Base-by-base conservation (phyloP, 2,329 filamentous ascomycete species). In the Xylariaceae sp. region DNA sequence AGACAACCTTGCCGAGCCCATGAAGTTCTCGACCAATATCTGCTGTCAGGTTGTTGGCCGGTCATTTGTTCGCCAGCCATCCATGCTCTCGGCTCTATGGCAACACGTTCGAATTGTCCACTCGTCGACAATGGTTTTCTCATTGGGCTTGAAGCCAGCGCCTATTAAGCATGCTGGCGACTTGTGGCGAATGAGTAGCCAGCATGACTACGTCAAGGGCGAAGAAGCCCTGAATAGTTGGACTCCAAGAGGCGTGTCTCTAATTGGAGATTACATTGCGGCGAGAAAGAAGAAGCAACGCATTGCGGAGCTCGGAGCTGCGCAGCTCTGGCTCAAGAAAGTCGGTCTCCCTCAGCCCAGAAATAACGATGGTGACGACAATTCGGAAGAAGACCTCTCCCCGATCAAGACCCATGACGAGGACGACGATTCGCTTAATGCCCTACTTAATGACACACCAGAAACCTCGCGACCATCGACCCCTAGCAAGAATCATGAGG, bases 121-220 rank as follows among this genome's bases (percentile, higher is more conserved):
- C 70, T 94, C 92, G 6, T 90, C 88, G 0, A 90, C 90, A 17
- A 87, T 86, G 50, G 90, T 96, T 60, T 99, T 96, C 74, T 92
- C 90, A 1, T 78, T 97, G 53, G 87, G 87, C 4, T 87, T 97
- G 74, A 88, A 91, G 35, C 94, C 94, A 0, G 87, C 90, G 6
- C 92, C 92, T 2, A 92, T 96, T 54, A 97, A 97, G 75, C 85
- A 90, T 51, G 90, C 92, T 0, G 91, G 91, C 2, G 94, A 99
- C 72, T 80, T 99, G 10, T 99, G 94, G 94, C 86, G 94, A 57
- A 91, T 97, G 86, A 95, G 92, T 73, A 97, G 92, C 13, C 88
- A 90, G 61, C 89, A 96, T 69, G 91, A 96, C 72, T 97, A 97
- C 71, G 90, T 99, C 68, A 97, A 96, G 73, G 94, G 94, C 57